A percentile compares a stretch with the other conserved stretches of the same genome.
phyloP scores from a whole-genome alignment of 176 grass and related monocot species.

The Zea luxurians region DNA sequence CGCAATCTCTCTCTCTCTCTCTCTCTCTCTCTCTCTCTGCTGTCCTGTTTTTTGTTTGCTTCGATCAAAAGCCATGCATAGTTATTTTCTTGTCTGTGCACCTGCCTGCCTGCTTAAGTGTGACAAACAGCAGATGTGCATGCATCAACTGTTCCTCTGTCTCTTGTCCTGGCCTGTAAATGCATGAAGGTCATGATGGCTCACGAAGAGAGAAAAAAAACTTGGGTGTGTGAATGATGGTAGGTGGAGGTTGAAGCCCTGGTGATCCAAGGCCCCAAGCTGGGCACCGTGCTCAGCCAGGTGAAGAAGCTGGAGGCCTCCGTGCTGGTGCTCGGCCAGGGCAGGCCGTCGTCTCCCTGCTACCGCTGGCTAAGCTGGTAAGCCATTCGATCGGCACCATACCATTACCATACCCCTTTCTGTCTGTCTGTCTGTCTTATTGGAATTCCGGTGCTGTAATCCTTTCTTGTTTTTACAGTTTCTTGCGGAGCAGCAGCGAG shows the following conservation, averaged over 20 bases:
- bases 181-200: constrained; percentile 1
- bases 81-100: constrained; percentile 19
- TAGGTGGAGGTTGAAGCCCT: constrained; percentile 85
- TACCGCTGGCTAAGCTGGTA: constrained; percentile 60
- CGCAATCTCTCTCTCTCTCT: not conserved
- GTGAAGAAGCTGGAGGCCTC: constrained; percentile 85
- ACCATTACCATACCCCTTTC: not conserved
- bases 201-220: constrained; percentile 18
- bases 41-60: constrained; percentile 12
- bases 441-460: too few relatives aligned
- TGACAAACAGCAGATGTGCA: constrained; percentile 17
- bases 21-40: not conserved
- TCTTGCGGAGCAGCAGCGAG: constrained; percentile 66
- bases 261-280: constrained; percentile 74
- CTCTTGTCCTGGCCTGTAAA: constrained; percentile 18
- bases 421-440: too few relatives aligned
- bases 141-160: constrained; percentile 35
- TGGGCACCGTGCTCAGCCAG: constrained; percentile 70
- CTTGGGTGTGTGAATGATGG: constrained; percentile 30
- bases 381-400: not conserved
- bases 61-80: constrained; percentile 28
- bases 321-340: constrained; percentile 69
- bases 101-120: not conserved
- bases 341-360: constrained; percentile 51
- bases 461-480: constrained; percentile 35